These are phyloP conservation scores for Nephromyces sp. DNA, from an alignment of 169 alveolate genomes.

Conservation along the genomic window DNA sequence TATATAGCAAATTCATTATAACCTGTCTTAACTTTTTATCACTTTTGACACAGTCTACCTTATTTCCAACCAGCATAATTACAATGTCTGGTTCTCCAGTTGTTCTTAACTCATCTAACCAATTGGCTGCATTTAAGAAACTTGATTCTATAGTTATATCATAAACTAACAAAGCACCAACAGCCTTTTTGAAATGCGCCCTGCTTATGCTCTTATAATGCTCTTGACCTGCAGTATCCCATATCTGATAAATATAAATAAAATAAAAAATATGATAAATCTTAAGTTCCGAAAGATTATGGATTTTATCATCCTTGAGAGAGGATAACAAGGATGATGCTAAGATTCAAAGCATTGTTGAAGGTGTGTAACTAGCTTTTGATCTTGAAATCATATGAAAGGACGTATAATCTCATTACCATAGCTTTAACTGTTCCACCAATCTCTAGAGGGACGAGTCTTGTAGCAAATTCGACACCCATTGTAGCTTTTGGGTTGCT, in stretches of 20 bases:
- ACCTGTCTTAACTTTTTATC: slow-evolving; percentile 83
- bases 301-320: too few species aligned
- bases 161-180: slow-evolving; percentile 89
- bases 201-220: slow-evolving; percentile 85
- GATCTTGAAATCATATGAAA: background rate
- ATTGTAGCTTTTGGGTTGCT: slow-evolving; percentile 90
- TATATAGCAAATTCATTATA: background rate
- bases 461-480: slow-evolving; percentile 97
- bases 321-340: too few species aligned
- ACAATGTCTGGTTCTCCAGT: slow-evolving; percentile 96
- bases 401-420: slow-evolving; percentile 55
- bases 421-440: slow-evolving; percentile 92
- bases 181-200: slow-evolving; percentile 87
- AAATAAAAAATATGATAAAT: slow-evolving; percentile 8
- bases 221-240: slow-evolving; percentile 92
- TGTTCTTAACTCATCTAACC: slow-evolving; percentile 93
- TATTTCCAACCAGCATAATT: slow-evolving; percentile 95
- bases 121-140: slow-evolving; percentile 74
- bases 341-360: too few species aligned
- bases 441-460: slow-evolving; percentile 85
- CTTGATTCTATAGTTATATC: slow-evolving; percentile 78
- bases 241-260: background rate
- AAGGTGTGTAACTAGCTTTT: slow-evolving; percentile 21
- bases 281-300: too few species aligned
- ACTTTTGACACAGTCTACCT: slow-evolving; percentile 85